These are phyloP conservation scores for Kodamaea neixiangensis DNA, from an alignment of 805 yeast species.

Conservation along the genomic window DNA sequence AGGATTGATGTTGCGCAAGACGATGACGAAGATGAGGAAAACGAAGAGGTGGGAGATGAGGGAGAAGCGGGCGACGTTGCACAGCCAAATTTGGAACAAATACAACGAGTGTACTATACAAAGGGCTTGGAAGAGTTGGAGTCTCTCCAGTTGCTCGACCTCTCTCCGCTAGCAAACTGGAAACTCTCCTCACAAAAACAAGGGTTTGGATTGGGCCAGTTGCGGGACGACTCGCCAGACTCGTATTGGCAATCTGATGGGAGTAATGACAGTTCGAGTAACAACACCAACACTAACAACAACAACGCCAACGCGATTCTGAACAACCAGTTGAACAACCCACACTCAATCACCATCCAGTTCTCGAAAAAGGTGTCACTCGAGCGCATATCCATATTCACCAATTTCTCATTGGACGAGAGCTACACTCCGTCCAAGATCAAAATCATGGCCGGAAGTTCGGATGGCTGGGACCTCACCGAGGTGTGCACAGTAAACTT, in stretches of 20 bases:
- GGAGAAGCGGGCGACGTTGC: conserved; percentile 12
- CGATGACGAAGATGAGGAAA: conserved; percentile 15
- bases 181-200: conserved; percentile 72
- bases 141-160: conserved; percentile 61
- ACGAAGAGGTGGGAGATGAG: conserved; percentile 13
- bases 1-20: conserved; percentile 2
- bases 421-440: conserved; percentile 86
- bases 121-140: conserved; percentile 60
- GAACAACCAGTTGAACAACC: conserved; percentile 53
- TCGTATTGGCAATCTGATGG: conserved; percentile 97
- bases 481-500: conserved; percentile 64
- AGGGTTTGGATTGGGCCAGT: conserved; percentile 69
- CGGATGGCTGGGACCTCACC: conserved; percentile 72
- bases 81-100: conserved; percentile 42
- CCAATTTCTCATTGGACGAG: conserved; percentile 75
- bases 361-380: conserved; percentile 77
- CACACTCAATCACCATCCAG: conserved; percentile 77
- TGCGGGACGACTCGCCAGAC: conserved; percentile 71
- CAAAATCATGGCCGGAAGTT: conserved; percentile 65
- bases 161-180: conserved; percentile 85
- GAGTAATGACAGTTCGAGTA: conserved; percentile 31
- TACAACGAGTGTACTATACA: conserved; percentile 40
- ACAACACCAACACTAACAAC: conserved; percentile 17
- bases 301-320: conserved; percentile 24
- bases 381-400: conserved; percentile 67